Conservation (phyloP, 2,329 filamentous ascomycete genomes). For the Cercospora sp. region DNA sequence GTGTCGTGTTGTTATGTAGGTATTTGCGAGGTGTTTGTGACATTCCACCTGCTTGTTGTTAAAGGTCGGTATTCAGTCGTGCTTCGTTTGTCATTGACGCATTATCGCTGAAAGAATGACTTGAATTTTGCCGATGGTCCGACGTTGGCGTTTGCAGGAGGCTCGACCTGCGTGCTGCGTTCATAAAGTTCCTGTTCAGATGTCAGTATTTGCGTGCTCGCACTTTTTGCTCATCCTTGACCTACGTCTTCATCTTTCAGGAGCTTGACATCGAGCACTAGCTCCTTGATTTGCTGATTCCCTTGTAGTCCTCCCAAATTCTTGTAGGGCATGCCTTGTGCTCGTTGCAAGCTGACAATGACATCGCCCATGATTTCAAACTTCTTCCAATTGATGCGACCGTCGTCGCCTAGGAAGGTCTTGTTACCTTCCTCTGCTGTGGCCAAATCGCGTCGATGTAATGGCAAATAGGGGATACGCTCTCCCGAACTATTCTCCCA, state of each 20-base stretch:
- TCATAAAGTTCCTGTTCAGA: conserved; percentile 57
- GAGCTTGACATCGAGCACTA: conserved; percentile 81
- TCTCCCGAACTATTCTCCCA: conserved; percentile 94
- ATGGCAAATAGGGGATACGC: conserved; percentile 87
- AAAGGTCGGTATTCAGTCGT: background rate
- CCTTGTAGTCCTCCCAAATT: conserved; percentile 57
- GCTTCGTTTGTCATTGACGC: background rate
- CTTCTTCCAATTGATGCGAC: conserved; percentile 92
- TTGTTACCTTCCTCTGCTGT: conserved; percentile 89
- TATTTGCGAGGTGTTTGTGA: background rate
- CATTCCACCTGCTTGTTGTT: background rate
- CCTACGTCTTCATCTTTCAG: conserved; percentile 84
- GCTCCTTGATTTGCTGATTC: conserved; percentile 68
- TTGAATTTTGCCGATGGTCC: conserved; percentile 42
- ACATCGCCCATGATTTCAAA: conserved; percentile 96
- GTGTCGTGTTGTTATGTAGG: background rate
- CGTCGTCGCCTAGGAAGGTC: conserved; percentile 70
- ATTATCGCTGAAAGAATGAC: conserved; percentile 50
- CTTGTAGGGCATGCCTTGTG: conserved; percentile 80
- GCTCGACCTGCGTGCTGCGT: conserved; percentile 56
- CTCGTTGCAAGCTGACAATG: conserved; percentile 84
- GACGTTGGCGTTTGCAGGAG: conserved; percentile 40
- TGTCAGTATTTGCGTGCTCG: conserved; percentile 19
- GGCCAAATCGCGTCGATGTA: conserved; percentile 85
- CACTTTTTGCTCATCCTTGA: background rate